These are phyloP conservation scores for Lactarius hengduanensis DNA, from an alignment of 768 basidiomycete genomes.

Conservation along the genomic window DNA sequence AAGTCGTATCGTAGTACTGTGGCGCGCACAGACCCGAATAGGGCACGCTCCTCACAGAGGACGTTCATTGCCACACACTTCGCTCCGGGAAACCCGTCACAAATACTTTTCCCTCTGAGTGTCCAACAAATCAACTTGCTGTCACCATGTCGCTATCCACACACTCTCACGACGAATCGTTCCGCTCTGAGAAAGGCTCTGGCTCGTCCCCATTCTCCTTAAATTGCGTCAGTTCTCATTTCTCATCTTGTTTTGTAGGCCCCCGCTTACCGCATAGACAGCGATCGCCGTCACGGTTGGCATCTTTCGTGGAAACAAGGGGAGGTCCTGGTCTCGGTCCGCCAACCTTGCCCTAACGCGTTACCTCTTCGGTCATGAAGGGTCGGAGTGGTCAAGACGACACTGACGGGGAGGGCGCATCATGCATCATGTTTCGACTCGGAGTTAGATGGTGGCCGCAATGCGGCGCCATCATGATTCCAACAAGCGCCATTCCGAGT, in stretches of 20 bases:
- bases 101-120: neutral
- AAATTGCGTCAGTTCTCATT: conserved; percentile 7
- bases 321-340: conserved; percentile 14
- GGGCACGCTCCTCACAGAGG: too few relatives aligned
- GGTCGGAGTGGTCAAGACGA: too few relatives aligned
- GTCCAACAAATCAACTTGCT: neutral
- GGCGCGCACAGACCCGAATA: too few relatives aligned
- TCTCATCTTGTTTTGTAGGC: neutral
- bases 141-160: neutral
- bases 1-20: too few relatives aligned
- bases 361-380: neutral
- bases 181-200: neutral
- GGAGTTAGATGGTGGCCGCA: too few relatives aligned
- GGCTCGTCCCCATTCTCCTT: neutral
- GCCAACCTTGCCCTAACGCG: conserved; percentile 1
- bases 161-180: neutral
- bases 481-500: too few relatives aligned
- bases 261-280: neutral
- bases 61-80: too few relatives aligned
- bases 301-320: conserved; percentile 16
- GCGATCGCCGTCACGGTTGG: conserved; percentile 16
- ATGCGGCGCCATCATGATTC: too few relatives aligned
- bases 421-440: too few relatives aligned
- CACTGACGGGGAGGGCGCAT: too few relatives aligned
- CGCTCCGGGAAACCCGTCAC: too few relatives aligned